Base-by-base conservation (phyloP, 192 early-diverging fungal genomes). In the Podila epicladia region DNA sequence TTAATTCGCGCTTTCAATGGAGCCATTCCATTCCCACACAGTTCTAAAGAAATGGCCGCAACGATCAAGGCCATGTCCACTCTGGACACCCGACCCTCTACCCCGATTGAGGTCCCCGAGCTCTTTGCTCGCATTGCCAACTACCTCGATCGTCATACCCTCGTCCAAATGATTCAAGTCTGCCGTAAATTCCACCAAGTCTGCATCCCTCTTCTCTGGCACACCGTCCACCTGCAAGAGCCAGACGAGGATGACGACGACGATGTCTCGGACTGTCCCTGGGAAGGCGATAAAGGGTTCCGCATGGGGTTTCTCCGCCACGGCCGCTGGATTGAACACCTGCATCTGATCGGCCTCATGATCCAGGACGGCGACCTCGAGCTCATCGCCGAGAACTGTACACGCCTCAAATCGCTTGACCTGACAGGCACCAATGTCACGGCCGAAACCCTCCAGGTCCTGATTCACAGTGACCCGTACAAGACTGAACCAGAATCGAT, bases 341-440 rank as follows among this genome's bases (percentile, higher is more conserved):
- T 76, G 7, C 29, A 12, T 2, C 31, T 76, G 22, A 5, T 17
- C 0, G 51, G 33, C n/a, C 20, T 28, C 3, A 0, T n/a, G 4
- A 24, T 76, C 45, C 74, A 70, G 63, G 74, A 76, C 38, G 74
- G 67, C 13, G 74, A 76, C 29, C 20, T 76, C 37, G 74, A 76
- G 11, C 32, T 76, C 29, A 70, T 76, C 19, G 74, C 62, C 0
- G 74, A 70, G 32, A 76, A 76, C 57, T 76, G 62, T 19, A 49
- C 57, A 3, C 48, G 63, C 32, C 49, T 76, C 22, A 76, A 60
- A 55, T 26, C 2, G 0, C 57, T 76, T 20, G 62, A 76, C 13
- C 63, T 76, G 9, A 45, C 62, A 2, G 19, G 45, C 7, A 68
- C 74, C 29, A 76, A 76, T n/a, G 58, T 76, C 24, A 65, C 74